Evolutionary conservation across 164 flowering plant species (phyloP).

Genomic region (Tinospora cordifolia): DNA sequence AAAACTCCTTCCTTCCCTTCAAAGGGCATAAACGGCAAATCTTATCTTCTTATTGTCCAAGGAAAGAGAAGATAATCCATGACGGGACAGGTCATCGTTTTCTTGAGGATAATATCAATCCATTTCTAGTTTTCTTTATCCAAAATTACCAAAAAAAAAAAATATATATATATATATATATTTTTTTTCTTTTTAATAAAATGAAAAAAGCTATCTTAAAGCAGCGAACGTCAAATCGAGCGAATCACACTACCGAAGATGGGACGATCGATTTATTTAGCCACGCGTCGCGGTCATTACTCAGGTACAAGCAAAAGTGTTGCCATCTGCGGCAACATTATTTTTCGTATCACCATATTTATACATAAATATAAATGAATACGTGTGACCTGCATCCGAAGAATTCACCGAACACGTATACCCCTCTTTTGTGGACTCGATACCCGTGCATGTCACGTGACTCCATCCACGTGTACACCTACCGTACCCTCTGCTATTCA

Average conservation of each 20-base stretch:
- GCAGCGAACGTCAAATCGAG: conserved; percentile 3
- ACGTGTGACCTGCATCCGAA: neutral
- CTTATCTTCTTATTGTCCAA: no score
- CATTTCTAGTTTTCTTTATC: neutral
- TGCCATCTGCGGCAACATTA: neutral
- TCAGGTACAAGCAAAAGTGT: no score
- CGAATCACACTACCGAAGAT: neutral
- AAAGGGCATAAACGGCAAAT: no score
- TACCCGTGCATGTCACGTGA: neutral
- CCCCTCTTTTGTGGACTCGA: neutral
- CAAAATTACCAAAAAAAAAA: neutral
- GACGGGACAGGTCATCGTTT: neutral
- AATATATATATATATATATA: no score
- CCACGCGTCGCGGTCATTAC: neutral
- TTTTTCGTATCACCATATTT: no score
- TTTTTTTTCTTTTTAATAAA: no score
- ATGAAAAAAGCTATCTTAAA: neutral
- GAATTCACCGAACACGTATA: conserved; percentile 7
- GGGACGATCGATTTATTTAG: neutral
- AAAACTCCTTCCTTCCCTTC: no score
- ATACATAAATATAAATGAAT: no score
- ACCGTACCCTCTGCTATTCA: neutral
- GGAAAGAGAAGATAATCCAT: neutral
- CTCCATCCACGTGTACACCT: neutral
- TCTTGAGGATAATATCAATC: conserved; percentile 1